These are phyloP conservation scores for Globisporangium acanthophoron DNA, from an alignment of 352 stramenopile species.

Conservation along the genomic window DNA sequence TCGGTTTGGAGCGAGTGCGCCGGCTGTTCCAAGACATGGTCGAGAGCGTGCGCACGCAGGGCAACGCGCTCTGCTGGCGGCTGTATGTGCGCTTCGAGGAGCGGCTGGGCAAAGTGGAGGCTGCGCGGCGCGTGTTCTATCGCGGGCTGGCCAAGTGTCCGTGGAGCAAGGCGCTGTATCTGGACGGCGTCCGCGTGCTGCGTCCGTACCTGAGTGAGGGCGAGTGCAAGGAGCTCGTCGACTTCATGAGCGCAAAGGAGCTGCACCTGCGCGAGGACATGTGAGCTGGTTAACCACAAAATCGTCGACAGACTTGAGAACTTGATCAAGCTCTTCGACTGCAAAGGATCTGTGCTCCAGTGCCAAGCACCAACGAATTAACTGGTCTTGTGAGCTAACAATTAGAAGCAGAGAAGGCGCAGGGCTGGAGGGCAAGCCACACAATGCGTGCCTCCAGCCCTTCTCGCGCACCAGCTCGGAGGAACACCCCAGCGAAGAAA, in stretches of 20 bases:
- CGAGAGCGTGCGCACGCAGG: slow-evolving; percentile 36
- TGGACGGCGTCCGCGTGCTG: slow-evolving; percentile 56
- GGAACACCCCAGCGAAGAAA: not conserved
- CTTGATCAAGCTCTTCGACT: no score
- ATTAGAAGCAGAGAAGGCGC: no score
- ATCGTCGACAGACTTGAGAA: no score
- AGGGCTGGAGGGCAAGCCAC: no score
- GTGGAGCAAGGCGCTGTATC: slow-evolving; percentile 77
- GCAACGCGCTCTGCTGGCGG: slow-evolving; percentile 56
- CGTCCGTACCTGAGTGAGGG: slow-evolving; percentile 54
- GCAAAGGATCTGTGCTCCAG: no score
- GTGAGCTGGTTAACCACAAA: not conserved
- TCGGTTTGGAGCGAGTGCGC: slow-evolving; percentile 48
- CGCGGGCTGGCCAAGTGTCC: slow-evolving; percentile 59
- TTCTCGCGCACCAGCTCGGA: not conserved
- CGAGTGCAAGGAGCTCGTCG: slow-evolving; percentile 58
- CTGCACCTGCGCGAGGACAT: slow-evolving; percentile 39
- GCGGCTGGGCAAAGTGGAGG: slow-evolving; percentile 57
- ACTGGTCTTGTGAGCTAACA: no score
- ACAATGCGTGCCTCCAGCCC: not conserved
- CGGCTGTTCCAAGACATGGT: slow-evolving; percentile 66
- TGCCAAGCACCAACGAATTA: no score
- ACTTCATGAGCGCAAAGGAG: slow-evolving; percentile 71
- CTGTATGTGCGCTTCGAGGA: slow-evolving; percentile 80
- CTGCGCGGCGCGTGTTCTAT: slow-evolving; percentile 68